Evolutionary conservation across 768 basidiomycete genomes (phyloP).

Genomic region (Leucocoprinus leucothites): DNA sequence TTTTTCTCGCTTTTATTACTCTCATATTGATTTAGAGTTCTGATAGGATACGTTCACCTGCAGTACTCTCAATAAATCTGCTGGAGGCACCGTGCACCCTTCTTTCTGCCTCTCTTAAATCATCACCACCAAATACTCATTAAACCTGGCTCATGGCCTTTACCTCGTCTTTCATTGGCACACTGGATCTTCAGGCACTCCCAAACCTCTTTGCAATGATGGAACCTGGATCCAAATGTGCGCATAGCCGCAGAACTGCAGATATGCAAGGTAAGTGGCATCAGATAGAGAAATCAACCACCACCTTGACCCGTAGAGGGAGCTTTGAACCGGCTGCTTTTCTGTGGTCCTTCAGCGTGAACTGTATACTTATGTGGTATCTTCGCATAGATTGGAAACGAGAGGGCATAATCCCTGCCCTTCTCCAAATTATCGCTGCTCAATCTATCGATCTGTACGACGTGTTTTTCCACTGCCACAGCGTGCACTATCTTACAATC

Average conservation of each 20-base stretch:
- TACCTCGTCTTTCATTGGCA: neutral
- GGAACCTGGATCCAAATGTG: slow-evolving; percentile 79
- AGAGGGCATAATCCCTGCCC: slow-evolving; percentile 78
- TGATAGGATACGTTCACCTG: no score
- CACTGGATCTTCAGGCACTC: slow-evolving; percentile 69
- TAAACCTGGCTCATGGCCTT: no score
- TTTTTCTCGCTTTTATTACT: no score
- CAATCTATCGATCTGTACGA: slow-evolving; percentile 75
- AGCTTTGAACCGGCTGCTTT: neutral
- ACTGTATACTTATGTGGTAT: neutral
- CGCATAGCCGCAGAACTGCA: slow-evolving; percentile 84
- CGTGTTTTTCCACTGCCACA: slow-evolving; percentile 28
- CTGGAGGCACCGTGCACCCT: no score
- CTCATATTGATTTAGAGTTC: no score
- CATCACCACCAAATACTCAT: no score
- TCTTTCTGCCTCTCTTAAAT: no score
- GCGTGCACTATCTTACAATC: slow-evolving; percentile 1
- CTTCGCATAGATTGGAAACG: slow-evolving; percentile 57
- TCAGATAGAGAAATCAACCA: neutral
- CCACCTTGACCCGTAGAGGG: neutral
- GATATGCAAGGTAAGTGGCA: slow-evolving; percentile 69
- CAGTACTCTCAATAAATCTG: no score
- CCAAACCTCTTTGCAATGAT: slow-evolving; percentile 79
- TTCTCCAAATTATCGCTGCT: slow-evolving; percentile 81
- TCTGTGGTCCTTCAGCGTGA: neutral